Base-by-base conservation (phyloP, 805 yeast species). In the Saturnispora gosingensis region DNA sequence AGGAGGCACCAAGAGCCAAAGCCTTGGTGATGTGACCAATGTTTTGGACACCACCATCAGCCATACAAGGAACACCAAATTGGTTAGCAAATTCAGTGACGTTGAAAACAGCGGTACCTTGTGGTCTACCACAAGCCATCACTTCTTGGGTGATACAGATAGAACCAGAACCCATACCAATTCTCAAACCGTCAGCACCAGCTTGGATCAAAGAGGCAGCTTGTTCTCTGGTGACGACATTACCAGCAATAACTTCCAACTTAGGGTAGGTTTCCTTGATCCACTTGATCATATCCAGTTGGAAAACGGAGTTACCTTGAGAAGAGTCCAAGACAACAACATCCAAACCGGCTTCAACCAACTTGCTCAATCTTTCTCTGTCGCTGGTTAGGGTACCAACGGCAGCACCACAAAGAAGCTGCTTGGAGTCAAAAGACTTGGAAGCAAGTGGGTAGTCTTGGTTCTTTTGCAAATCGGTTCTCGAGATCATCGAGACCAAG, bases 91-190 rank as follows among this genome's bases (percentile, higher is more conserved):
- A 90, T 75, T 91, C 90, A 58, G 93, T 78, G 51, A 93, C 99
- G 60, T 82, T 84, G 78, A 81, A 90, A 51, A 93, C 98, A 55
- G 99, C 99, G 59, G 98, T 89, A 74, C 98, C 99, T 77, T 93
- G 99, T 56, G 99, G 99, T 80, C 99, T 89, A 74, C 99, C 99
- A 75, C 97, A 95, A 49, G 99, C 99, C 99, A 93, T 93, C 55
- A 93, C 99, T 76, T 93, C 99, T 76, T 93, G 99, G 50, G 99
- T 93, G 69, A 93, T 93, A 80, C 99, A 93, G 69, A 95, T 95
- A 56, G 97, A 88, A 65, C 99, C 99, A 34, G 98, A 88, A 68
- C 99, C 99, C 99, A 93, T 93, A 75, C 99, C 99, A 61, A 93
- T 91, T 80, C 98, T 88, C 65, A 93, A 78, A 69, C 90, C 98